Conservation (phyloP, 129 eudicot species). For the Dittrichia graveolens region DNA sequence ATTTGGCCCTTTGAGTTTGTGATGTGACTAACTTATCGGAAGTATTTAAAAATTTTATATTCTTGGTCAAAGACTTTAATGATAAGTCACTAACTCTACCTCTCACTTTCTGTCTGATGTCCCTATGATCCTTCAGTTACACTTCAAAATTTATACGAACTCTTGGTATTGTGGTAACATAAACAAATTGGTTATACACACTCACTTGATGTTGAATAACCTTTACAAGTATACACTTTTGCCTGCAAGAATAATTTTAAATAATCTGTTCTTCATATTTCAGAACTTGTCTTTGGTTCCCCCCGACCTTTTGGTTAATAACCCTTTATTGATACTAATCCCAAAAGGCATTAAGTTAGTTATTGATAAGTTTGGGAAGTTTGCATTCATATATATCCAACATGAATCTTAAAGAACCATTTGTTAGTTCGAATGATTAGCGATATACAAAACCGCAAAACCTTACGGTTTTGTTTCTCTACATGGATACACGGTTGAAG, state of each 20-base stretch:
- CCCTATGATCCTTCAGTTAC: constrained; percentile 2
- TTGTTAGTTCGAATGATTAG: constrained; percentile 4
- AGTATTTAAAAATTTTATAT: neutral
- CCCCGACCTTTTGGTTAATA: constrained; percentile 12
- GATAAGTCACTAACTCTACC: constrained; percentile 18
- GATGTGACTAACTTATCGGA: constrained; percentile 29
- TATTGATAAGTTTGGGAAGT: constrained; percentile 12
- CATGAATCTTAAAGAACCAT: neutral
- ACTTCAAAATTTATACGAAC: neutral
- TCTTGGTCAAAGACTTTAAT: constrained; percentile 27
- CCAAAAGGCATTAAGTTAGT: constrained; percentile 15
- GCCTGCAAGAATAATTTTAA: neutral
- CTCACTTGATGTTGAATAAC: constrained; percentile 2
- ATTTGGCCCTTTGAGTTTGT: constrained; percentile 39
- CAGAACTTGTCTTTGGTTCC: constrained; percentile 9
- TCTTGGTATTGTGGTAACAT: constrained; percentile 12
- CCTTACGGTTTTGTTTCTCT: too few relatives aligned
- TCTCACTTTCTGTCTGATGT: constrained; percentile 9
- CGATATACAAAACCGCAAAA: neutral
- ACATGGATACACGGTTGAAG: too few relatives aligned
- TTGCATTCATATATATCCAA: neutral
- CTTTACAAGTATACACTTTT: constrained; percentile 6
- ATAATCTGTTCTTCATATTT: neutral
- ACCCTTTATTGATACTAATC: neutral
- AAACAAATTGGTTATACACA: constrained; percentile 16